phyloP scores from a whole-genome alignment of 1,139 yeast genomes.

The Hanseniaspora gamundiae region DNA sequence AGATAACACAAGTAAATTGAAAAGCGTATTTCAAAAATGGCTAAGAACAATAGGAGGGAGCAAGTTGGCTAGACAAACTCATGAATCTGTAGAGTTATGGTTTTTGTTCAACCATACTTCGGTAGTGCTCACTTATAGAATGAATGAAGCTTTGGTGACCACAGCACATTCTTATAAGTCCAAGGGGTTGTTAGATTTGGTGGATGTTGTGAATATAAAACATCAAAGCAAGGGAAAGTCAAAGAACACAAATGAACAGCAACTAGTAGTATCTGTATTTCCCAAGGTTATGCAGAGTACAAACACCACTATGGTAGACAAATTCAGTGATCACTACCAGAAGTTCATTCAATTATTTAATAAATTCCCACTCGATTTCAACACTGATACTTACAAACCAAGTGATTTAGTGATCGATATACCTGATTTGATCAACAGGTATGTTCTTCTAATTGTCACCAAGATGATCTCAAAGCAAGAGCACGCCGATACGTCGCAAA shows the following conservation, averaged over 20 bases:
- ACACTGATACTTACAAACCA: too few species aligned
- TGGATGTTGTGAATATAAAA: too few species aligned
- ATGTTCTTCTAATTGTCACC: background rate
- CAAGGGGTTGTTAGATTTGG: too few species aligned
- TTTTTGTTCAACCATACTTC: too few species aligned
- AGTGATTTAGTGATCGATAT: background rate
- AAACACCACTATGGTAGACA: background rate
- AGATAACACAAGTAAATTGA: too few species aligned
- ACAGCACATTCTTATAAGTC: background rate
- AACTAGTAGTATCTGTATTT: background rate
- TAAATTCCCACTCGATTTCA: too few species aligned
- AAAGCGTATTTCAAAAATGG: too few species aligned
- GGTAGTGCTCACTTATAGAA: background rate
- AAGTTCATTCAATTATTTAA: background rate
- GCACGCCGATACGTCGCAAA: background rate
- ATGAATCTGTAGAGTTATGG: too few species aligned
- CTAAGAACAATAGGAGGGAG: too few species aligned
- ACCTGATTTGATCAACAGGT: background rate
- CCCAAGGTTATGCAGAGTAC: background rate
- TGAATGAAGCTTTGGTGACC: background rate
- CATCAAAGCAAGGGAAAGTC: too few species aligned
- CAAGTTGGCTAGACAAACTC: too few species aligned
- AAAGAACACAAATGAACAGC: too few species aligned
- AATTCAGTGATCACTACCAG: background rate
- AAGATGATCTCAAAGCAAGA: background rate